Conservation (phyloP, 2,329 filamentous ascomycete genomes). For the Epichloe brachyelytri region DNA sequence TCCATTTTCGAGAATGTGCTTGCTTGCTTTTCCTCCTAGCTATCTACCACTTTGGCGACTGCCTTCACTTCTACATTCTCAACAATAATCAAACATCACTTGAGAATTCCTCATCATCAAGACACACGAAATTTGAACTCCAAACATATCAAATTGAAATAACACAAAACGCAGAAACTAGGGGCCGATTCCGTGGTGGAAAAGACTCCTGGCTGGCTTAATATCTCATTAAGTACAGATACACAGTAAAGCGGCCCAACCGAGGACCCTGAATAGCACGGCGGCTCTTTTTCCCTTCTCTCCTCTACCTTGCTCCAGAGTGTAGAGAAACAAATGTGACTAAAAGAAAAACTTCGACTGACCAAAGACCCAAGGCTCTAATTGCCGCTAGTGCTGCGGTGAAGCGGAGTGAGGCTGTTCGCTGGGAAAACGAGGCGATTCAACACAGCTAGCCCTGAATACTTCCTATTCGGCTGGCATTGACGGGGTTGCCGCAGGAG, state of each 20-base stretch:
- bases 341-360: background rate
- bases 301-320: constrained; percentile 10
- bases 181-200: constrained; percentile 15
- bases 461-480: constrained; percentile 25
- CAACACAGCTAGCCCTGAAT: background rate
- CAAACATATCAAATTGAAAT: constrained; percentile 19
- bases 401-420: background rate
- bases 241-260: constrained; percentile 10
- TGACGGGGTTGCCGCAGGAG: constrained; percentile 38
- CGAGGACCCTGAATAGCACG: constrained; percentile 5
- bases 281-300: constrained; percentile 4
- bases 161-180: background rate
- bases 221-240: constrained; percentile 26
- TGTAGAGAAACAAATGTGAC: constrained; percentile 7
- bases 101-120: background rate
- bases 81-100: background rate
- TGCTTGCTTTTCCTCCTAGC: background rate
- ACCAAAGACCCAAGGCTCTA: background rate
- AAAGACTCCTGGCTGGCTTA: constrained; percentile 14
- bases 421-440: background rate
- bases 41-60: background rate
- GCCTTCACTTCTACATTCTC: background rate
- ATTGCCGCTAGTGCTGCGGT: background rate
- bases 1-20: too few species aligned
- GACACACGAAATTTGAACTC: constrained; percentile 14